Evolutionary conservation across 148 eudicot species (phyloP).

Genomic region (Talinum fruticosum): DNA sequence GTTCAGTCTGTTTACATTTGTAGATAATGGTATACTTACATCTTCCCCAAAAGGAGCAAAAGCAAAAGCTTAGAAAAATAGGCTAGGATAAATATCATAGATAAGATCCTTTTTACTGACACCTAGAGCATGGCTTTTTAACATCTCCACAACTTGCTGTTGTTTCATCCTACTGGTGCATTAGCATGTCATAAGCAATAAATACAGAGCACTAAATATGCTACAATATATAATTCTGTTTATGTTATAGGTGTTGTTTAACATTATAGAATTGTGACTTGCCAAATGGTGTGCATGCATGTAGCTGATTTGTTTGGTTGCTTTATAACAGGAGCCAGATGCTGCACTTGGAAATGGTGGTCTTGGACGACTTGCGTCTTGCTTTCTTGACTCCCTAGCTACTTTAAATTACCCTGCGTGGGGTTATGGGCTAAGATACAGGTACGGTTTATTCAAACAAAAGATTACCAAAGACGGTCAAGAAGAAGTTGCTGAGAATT

Average conservation of each 20-base stretch:
- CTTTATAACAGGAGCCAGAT: constrained; percentile 70
- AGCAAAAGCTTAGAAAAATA: neutral
- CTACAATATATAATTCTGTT: neutral
- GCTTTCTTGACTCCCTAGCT: constrained; percentile 92
- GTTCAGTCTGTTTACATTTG: neutral
- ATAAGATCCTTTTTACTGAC: neutral
- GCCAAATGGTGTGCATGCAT: constrained; percentile 2
- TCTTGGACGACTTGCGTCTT: constrained; percentile 92
- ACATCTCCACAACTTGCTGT: neutral
- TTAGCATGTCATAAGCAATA: neutral
- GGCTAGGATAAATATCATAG: neutral
- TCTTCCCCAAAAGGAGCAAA: neutral
- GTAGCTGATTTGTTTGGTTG: neutral
- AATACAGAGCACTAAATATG: neutral
- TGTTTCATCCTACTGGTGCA: neutral
- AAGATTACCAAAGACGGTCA: constrained; percentile 89
- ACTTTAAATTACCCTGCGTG: constrained; percentile 95
- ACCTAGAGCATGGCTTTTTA: neutral
- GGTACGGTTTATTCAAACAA: constrained; percentile 88
- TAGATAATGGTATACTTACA: neutral
- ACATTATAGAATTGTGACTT: neutral
- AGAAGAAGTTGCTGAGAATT: constrained; percentile 92
- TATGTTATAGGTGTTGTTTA: neutral
- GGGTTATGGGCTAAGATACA: constrained; percentile 98
- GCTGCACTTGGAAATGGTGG: constrained; percentile 99